Conservation (phyloP, 139 green algal species). For the Chlorella ohadii region DNA sequence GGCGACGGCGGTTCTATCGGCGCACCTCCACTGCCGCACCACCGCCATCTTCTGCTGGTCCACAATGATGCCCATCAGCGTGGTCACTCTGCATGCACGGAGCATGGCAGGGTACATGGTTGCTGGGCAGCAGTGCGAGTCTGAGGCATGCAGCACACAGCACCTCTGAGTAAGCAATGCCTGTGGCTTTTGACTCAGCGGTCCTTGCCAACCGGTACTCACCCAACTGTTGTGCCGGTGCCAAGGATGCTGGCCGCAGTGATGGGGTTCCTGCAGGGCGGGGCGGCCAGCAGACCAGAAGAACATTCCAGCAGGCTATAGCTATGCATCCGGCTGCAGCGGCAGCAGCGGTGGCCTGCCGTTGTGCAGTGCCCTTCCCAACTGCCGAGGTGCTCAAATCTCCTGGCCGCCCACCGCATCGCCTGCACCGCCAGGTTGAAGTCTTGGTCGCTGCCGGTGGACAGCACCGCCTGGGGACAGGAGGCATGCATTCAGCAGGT, state of each 20-base stretch:
- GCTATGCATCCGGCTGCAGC: too few species aligned
- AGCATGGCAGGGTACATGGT: too few species aligned
- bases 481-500: background rate
- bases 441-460: constrained; percentile 4
- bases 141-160: too few species aligned
- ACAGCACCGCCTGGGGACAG: background rate
- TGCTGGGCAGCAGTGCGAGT: too few species aligned
- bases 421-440: constrained; percentile 30
- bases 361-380: background rate
- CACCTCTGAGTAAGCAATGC: too few species aligned
- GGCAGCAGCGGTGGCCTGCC: background rate
- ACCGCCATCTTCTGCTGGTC: constrained; percentile 5
- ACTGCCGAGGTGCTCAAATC: background rate
- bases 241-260: constrained; percentile 15
- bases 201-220: too few species aligned
- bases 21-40: constrained; percentile 17
- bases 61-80: constrained; percentile 11
- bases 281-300: too few species aligned
- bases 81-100: constrained; percentile 18
- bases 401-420: background rate
- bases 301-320: too few species aligned
- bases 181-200: too few species aligned
- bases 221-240: constrained; percentile 20
- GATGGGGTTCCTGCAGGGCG: constrained; percentile 17
- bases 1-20: too few species aligned